Percentiles rank a stretch among this genome's conserved stretches.
phyloP scores from a whole-genome alignment of 306 rosid genomes.

The Cicer cuneatum region DNA sequence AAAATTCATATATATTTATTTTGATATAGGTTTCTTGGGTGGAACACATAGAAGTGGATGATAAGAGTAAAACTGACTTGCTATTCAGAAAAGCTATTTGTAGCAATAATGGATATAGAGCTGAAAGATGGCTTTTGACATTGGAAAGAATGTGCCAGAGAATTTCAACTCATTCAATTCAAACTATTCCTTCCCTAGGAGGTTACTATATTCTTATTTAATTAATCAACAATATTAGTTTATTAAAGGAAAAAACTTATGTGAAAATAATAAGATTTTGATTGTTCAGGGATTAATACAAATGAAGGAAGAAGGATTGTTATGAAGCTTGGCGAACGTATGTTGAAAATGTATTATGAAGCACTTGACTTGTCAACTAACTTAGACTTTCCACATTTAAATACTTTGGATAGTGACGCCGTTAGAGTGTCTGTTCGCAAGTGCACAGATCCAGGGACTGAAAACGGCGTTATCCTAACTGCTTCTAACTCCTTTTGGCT shows the following conservation, averaged over 20 bases:
- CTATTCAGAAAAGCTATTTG: conserved; percentile 57
- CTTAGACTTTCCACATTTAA: conserved; percentile 54
- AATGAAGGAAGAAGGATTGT: conserved; percentile 52
- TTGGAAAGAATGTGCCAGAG: conserved; percentile 78
- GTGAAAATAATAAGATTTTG: too few relatives aligned
- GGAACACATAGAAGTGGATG: conserved; percentile 76
- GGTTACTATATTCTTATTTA: conserved; percentile 40
- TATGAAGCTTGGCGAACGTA: conserved; percentile 59
- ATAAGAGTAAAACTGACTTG: conserved; percentile 52
- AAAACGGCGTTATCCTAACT: conserved; percentile 52
- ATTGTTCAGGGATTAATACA: conserved; percentile 48
- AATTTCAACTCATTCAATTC: conserved; percentile 1
- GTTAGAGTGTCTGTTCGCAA: conserved; percentile 54
- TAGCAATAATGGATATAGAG: conserved; percentile 58
- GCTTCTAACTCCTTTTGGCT: conserved; percentile 69
- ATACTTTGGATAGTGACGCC: conserved; percentile 48
- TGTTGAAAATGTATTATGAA: conserved; percentile 64
- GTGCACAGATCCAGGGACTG: conserved; percentile 48
- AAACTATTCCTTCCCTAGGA: conserved; percentile 14
- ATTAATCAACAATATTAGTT: not conserved
- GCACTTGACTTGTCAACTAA: conserved; percentile 54
- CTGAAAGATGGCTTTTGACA: conserved; percentile 69
- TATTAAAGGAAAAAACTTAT: not conserved
- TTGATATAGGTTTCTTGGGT: conserved; percentile 72
- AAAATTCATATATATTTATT: not conserved